A percentile compares a stretch with the other conserved stretches of the same genome.
Evolutionary conservation across 1,284 basidiomycete genomes (phyloP).

Genomic region (Phellopilus nigrolimitatus): DNA sequence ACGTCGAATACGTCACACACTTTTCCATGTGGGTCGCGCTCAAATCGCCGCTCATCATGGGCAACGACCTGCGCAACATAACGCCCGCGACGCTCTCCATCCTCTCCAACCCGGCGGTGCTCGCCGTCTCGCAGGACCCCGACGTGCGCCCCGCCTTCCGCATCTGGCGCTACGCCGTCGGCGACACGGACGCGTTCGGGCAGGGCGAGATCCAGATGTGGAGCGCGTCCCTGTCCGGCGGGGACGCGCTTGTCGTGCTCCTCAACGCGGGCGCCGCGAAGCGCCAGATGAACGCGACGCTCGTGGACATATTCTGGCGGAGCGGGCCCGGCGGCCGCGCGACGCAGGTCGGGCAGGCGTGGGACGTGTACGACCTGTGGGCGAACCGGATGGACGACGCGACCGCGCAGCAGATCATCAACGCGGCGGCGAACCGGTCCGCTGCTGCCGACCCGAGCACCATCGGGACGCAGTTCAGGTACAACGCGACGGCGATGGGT

Average conservation of each 20-base stretch:
- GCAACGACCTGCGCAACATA: constrained; percentile 38
- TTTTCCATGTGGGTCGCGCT: constrained; percentile 41
- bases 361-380: constrained; percentile 22
- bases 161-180: constrained; percentile 20
- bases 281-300: constrained; percentile 20
- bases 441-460: constrained; percentile 3
- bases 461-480: constrained; percentile 12
- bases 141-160: constrained; percentile 10
- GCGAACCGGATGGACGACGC: constrained; percentile 19
- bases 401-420: constrained; percentile 18
- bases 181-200: constrained; percentile 18
- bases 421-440: constrained; percentile 22
- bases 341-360: constrained; percentile 14
- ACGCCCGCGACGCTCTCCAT: constrained; percentile 18
- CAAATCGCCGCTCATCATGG: constrained; percentile 40
- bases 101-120: constrained; percentile 16
- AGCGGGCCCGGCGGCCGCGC: constrained; percentile 13
- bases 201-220: constrained; percentile 21
- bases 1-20: constrained; percentile 40
- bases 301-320: constrained; percentile 20
- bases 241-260: constrained; percentile 17
- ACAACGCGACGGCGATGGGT: constrained; percentile 18
- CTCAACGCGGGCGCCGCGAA: constrained; percentile 17
- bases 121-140: constrained; percentile 20
- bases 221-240: constrained; percentile 15